Conservation (phyloP, 495 filamentous ascomycete species). For the Penicillium lagena region DNA sequence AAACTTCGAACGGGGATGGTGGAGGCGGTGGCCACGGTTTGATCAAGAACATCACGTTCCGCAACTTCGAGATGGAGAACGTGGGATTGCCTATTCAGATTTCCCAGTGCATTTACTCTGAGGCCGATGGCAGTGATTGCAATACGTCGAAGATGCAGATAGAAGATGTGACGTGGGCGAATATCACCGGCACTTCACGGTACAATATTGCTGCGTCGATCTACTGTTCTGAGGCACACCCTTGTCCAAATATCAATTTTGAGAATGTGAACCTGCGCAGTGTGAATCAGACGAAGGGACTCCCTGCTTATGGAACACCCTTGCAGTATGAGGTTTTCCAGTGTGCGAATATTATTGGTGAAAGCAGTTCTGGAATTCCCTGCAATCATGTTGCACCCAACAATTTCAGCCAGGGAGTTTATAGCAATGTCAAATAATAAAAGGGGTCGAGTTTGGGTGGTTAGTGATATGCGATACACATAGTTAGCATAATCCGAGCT, state of each 20-base stretch:
- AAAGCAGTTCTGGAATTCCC: conserved; percentile 16
- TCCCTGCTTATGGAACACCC: conserved; percentile 12
- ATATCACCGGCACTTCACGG: conserved; percentile 46
- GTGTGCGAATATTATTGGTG: conserved; percentile 14
- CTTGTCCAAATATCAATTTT: conserved; percentile 44
- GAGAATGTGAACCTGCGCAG: conserved; percentile 41
- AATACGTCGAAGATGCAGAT: conserved; percentile 42
- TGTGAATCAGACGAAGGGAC: conserved; percentile 8
- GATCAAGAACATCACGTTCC: conserved; percentile 46
- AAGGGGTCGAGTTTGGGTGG: no score
- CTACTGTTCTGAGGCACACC: conserved; percentile 40
- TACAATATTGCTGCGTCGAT: conserved; percentile 50
- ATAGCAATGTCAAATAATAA: conserved; percentile 5
- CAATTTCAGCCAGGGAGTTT: conserved; percentile 17
- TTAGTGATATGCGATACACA: no score
- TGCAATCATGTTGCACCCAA: conserved; percentile 17
- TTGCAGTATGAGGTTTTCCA: conserved; percentile 13
- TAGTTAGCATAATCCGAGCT: no score
- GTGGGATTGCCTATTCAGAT: conserved; percentile 53
- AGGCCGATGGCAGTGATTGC: conserved; percentile 28
- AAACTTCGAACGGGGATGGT: conserved; percentile 23
- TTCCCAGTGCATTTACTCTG: conserved; percentile 51
- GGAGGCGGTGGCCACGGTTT: conserved; percentile 18
- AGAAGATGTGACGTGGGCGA: conserved; percentile 45
- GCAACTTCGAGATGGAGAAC: conserved; percentile 37